Base-by-base conservation (phyloP, 139 green algal species). In the Monoraphidium neglectum region DNA sequence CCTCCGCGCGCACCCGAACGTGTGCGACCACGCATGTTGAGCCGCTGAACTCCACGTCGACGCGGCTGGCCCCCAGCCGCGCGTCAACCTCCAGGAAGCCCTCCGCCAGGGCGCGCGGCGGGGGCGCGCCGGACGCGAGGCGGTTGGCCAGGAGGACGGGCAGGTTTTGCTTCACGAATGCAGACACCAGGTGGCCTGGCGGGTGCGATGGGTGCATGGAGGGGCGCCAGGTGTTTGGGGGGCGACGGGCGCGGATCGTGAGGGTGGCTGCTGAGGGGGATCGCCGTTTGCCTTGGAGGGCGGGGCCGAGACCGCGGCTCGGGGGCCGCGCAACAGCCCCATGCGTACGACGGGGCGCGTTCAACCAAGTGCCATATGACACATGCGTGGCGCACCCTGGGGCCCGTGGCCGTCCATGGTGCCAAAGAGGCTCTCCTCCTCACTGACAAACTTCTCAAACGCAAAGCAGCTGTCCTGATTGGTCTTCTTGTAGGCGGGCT, bases 321-420 rank as follows among this genome's bases (percentile, higher is more conserved):
- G n/a, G n/a, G n/a, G n/a, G n/a, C n/a, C n/a, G n/a, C n/a, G n/a
- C n/a, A n/a, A n/a, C n/a, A n/a, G n/a, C n/a, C n/a, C n/a, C n/a
- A n/a, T n/a, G n/a, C n/a, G n/a, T n/a, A n/a, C n/a, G n/a, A n/a
- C n/a, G n/a, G n/a, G n/a, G n/a, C n/a, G n/a, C n/a, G n/a, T n/a
- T n/a, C n/a, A n/a, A n/a, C n/a, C n/a, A n/a, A n/a, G n/a, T n/a
- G n/a, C n/a, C n/a, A n/a, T n/a, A n/a, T n/a, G n/a, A n/a, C n/a
- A n/a, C n/a, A n/a, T n/a, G n/a, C n/a, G n/a, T n/a, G n/a, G n/a
- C n/a, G n/a, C n/a, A 90, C 89, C 89, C 38, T 89, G 68, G 15
- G 86, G 83, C 10, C 89, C 89, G 66, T 94, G 89, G 32, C 89
- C 89, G 57, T 94, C 89, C 61, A 93, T 77, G 3, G 80, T 84